Conservation (phyloP, 768 basidiomycete genomes). For the Clathrus columnatus region DNA sequence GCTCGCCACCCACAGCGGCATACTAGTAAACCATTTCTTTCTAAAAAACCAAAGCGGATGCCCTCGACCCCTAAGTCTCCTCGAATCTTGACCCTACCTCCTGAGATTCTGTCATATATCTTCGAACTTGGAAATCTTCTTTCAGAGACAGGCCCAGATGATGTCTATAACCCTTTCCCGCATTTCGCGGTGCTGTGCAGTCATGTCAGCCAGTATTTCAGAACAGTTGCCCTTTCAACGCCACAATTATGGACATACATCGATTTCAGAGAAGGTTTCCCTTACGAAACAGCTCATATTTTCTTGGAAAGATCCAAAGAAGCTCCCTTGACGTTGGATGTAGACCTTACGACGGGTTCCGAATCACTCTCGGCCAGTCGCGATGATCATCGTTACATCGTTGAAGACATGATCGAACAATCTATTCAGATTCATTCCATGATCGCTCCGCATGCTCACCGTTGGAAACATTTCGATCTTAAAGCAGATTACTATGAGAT, state of each 20-base stretch:
- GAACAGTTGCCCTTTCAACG: not conserved
- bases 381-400: not conserved
- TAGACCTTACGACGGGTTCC: not conserved
- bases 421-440: not conserved
- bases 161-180: not conserved
- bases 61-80: too few species aligned
- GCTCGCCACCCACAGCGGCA: too few species aligned
- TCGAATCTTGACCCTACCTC: not conserved
- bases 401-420: not conserved
- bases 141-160: not conserved
- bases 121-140: not conserved
- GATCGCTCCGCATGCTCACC: conserved; percentile 1
- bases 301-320: conserved; percentile 1
- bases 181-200: conserved; percentile 7
- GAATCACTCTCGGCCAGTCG: not conserved
- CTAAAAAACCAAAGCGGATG: too few species aligned
- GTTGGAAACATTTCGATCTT: conserved; percentile 1
- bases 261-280: not conserved
- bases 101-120: conserved; percentile 5
- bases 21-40: too few species aligned
- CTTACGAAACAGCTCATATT: not conserved
- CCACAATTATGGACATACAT: conserved; percentile 5
- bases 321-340: not conserved
- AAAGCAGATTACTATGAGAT: not conserved
- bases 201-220: conserved; percentile 5